These are phyloP conservation scores for Pseudovirgaria hyperparasitica DNA, from an alignment of 2,329 filamentous ascomycete species.

Conservation along the genomic window DNA sequence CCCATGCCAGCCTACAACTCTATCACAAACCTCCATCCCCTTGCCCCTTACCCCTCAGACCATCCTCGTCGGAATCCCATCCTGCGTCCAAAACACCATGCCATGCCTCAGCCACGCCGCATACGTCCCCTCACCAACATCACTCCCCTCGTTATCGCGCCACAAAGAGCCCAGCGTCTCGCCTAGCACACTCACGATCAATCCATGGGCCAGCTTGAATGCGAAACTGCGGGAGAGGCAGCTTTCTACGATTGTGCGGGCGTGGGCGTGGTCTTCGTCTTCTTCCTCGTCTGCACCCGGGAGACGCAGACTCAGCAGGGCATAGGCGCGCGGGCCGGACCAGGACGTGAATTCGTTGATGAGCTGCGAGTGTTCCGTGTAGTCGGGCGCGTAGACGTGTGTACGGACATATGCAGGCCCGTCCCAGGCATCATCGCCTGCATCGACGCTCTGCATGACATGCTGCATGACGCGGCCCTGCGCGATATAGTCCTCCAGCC, in stretches of 20 bases:
- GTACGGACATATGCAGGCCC: constrained; percentile 38
- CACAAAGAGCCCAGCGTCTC: constrained; percentile 42
- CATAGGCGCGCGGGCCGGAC: constrained; percentile 37
- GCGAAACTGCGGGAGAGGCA: constrained; percentile 39
- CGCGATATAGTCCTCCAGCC: constrained; percentile 46
- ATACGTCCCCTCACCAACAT: constrained; percentile 39
- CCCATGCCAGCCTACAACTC: no score
- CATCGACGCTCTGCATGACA: constrained; percentile 40
- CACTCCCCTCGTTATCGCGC: constrained; percentile 37
- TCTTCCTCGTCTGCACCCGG: constrained; percentile 28
- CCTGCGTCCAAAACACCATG: constrained; percentile 34
- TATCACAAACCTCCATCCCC: no score
- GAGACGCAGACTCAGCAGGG: constrained; percentile 34
- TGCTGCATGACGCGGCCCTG: constrained; percentile 41
- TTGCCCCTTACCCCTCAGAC: no score
- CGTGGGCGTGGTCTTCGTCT: constrained; percentile 33
- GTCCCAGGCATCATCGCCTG: constrained; percentile 39
- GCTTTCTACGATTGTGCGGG: constrained; percentile 38
- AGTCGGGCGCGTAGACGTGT: no score
- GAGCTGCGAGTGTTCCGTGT: constrained; percentile 35
- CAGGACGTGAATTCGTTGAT: no score
- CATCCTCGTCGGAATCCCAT: no score
- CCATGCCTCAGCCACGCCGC: constrained; percentile 42
- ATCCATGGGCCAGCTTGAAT: constrained; percentile 43
- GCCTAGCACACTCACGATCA: constrained; percentile 37